Evolutionary conservation across 495 filamentous ascomycete species (phyloP).

Genomic region (Aspergillus nanangensis): DNA sequence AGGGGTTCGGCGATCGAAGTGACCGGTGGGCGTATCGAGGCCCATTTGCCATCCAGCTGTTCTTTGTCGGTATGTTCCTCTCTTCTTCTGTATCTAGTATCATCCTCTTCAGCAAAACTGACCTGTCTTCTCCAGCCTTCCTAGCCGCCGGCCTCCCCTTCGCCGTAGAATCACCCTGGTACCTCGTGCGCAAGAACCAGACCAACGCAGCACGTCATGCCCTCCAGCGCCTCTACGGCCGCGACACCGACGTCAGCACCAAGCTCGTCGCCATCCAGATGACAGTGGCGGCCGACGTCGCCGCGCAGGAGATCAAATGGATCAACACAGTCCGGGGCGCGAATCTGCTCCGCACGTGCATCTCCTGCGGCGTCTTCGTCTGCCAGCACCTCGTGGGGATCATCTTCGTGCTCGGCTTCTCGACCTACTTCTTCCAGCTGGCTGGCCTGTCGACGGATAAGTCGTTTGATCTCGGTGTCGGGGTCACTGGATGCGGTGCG

Average conservation of each 20-base stretch:
- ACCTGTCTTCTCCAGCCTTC: conserved; percentile 6
- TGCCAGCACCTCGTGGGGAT: conserved; percentile 38
- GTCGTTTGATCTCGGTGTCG: conserved; percentile 26
- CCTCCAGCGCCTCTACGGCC: conserved; percentile 27
- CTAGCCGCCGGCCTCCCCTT: conserved; percentile 32
- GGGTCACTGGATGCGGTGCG: conserved; percentile 24
- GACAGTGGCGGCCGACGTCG: conserved; percentile 30
- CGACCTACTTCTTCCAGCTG: conserved; percentile 61
- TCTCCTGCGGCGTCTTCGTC: conserved; percentile 38
- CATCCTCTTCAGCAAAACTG: too few species aligned
- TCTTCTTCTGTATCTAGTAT: background rate
- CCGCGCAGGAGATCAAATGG: conserved; percentile 23
- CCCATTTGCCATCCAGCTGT: conserved; percentile 27
- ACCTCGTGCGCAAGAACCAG: conserved; percentile 34
- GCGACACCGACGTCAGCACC: conserved; percentile 5
- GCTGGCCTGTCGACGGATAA: conserved; percentile 48
- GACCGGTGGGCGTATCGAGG: conserved; percentile 30
- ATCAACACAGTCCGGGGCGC: conserved; percentile 40
- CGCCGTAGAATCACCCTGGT: conserved; percentile 46
- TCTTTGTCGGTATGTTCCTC: conserved; percentile 10
- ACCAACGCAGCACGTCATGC: conserved; percentile 29
- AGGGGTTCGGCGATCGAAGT: conserved; percentile 23
- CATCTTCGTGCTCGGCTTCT: conserved; percentile 40
- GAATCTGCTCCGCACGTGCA: conserved; percentile 40
- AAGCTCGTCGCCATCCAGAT: conserved; percentile 19